Evolutionary conservation across 805 yeast genomes (phyloP), one percentile per base, ranked within the genome.

Genomic region (Lipomyces yamadae): DNA sequence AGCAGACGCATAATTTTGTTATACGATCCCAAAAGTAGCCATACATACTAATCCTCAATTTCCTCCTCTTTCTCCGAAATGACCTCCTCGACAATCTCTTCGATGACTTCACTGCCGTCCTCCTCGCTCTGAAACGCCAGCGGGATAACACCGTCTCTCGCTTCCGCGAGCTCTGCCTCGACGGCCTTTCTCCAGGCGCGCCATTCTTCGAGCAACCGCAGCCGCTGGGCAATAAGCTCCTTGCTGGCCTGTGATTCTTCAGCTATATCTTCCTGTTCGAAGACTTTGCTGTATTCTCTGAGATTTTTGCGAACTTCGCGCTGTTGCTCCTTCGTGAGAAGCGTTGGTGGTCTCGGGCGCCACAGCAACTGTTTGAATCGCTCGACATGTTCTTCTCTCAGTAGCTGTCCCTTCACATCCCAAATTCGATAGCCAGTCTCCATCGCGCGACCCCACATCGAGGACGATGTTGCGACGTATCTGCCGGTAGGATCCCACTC

Each of bases 401-500:
- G 78, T 71, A 87, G 72, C 72, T 82, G 83, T 75, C 99, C 99
- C 60, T 90, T 88, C 78, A 91, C 84, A 78, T 92, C 96, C 81
- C 83, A 93, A 71, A 95, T 80, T 78, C 86, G 91, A 85, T 88
- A 95, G 70, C 99, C 99, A 75, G 93, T 92, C 76, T 91, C 97
- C 70, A 90, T 83, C 74, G 88, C 85, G 75, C 90, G 95, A 73
- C 89, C 85, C 91, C 96, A 89, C 56, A 85, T 78, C 29, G 97
- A 89, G 5, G 97, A 91, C 91, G 94, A 90, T 24, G 89, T 91
- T 59, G 94, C 89, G 62, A 94, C 82, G 78, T 83, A 92, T 80
- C 98, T 86, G 73, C 99, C 99, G 61, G 97, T 89, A 66, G 97
- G 94, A 79, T 95, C 99, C 99, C 99, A 95, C 62, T 87, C 82